Evolutionary conservation across 2,329 filamentous ascomycete species (phyloP).

Genomic region (Acephala macrosclerotiorum): DNA sequence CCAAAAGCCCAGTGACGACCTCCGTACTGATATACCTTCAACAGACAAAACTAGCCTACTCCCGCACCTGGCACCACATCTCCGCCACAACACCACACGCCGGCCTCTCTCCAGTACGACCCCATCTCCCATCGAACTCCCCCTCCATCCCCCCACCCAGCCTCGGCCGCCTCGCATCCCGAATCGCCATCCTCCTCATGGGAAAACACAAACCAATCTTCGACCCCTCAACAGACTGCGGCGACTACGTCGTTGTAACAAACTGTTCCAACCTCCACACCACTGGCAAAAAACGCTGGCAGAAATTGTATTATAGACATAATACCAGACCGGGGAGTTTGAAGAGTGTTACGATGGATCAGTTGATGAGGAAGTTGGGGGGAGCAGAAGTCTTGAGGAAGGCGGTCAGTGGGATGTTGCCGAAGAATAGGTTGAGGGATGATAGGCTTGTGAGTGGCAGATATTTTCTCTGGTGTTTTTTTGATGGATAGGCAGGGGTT

Average conservation of each 20-base stretch:
- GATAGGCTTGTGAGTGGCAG: conserved; percentile 65
- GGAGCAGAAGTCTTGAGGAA: conserved; percentile 89
- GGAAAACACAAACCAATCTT: conserved; percentile 99
- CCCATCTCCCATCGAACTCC: conserved; percentile 46
- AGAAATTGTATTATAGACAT: conserved; percentile 97
- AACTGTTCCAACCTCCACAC: conserved; percentile 86
- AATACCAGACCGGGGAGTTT: conserved; percentile 89
- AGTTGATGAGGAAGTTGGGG: conserved; percentile 92
- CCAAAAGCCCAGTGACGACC: conserved; percentile 1
- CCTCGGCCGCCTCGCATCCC: conserved; percentile 88
- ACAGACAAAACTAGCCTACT: conserved; percentile 95
- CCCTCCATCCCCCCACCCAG: conserved; percentile 69
- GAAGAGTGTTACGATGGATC: conserved; percentile 91
- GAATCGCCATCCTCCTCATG: conserved; percentile 89
- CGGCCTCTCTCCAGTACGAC: conserved; percentile 60
- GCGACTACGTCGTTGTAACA: conserved; percentile 96
- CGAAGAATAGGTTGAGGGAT: conserved; percentile 93
- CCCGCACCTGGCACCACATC: conserved; percentile 89
- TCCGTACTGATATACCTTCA: conserved; percentile 14
- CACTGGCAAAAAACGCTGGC: conserved; percentile 89
- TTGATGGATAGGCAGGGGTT: background rate
- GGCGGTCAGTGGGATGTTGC: conserved; percentile 96
- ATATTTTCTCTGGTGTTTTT: background rate
- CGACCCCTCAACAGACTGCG: conserved; percentile 97
- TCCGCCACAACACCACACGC: conserved; percentile 74